Conservation (phyloP, 2,329 filamentous ascomycete genomes). For the Sporothrix luriei region DNA sequence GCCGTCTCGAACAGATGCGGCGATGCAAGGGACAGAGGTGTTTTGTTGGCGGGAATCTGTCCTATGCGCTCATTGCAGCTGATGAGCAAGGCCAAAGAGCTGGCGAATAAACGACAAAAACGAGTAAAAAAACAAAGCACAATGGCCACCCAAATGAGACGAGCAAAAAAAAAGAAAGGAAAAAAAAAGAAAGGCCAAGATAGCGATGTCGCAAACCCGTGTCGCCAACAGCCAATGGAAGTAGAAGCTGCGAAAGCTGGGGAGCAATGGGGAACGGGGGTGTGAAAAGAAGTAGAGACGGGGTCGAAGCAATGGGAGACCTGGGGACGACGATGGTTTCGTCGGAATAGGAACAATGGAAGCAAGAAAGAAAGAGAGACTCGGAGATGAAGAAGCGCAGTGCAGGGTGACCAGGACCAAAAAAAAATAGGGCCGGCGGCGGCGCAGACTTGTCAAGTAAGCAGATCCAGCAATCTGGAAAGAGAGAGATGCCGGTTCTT, state of each 20-base stretch:
- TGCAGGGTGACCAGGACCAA: background rate
- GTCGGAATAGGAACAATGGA: background rate
- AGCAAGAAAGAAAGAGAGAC: slow-evolving; percentile 1
- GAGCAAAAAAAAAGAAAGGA: background rate
- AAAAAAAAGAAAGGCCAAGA: slow-evolving; percentile 24
- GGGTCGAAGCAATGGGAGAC: slow-evolving; percentile 3
- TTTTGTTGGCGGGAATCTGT: slow-evolving; percentile 25
- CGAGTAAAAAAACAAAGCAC: slow-evolving; percentile 7
- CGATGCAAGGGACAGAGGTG: slow-evolving; percentile 1
- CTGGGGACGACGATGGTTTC: slow-evolving; percentile 20
- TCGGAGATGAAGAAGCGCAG: slow-evolving; percentile 5
- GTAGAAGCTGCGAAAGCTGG: slow-evolving; percentile 15
- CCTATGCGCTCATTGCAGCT: background rate
- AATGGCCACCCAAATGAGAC: slow-evolving; percentile 6
- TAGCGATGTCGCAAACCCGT: slow-evolving; percentile 30
- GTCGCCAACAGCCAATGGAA: slow-evolving; percentile 26
- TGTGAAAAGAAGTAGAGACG: slow-evolving; percentile 4
- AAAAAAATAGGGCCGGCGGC: slow-evolving; percentile 17
- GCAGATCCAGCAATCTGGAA: slow-evolving; percentile 28
- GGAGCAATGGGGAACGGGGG: slow-evolving; percentile 24
- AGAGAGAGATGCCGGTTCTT: slow-evolving; percentile 29
- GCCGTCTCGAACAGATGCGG: slow-evolving; percentile 25
- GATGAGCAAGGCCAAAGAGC: background rate
- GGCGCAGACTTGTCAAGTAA: slow-evolving; percentile 25
- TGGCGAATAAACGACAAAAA: slow-evolving; percentile 27